phyloP scores from a whole-genome alignment of 352 stramenopile species.

The Thraustotheca clavata region DNA sequence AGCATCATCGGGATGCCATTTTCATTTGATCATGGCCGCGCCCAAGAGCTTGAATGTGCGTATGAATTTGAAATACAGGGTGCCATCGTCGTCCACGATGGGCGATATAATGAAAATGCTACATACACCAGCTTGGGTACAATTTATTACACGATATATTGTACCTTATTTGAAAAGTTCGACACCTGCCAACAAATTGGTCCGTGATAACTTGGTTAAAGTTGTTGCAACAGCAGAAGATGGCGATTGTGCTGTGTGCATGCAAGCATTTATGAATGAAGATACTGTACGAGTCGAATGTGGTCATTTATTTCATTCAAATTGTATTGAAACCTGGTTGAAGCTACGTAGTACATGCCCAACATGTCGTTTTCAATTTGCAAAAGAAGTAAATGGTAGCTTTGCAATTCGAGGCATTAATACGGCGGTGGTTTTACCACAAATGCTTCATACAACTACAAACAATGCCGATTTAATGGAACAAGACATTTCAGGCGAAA shows the following conservation, averaged over 20 bases:
- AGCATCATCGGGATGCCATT: not conserved
- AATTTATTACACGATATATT: conserved; percentile 82
- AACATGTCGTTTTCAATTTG: conserved; percentile 90
- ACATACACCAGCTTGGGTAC: conserved; percentile 68
- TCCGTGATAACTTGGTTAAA: conserved; percentile 37
- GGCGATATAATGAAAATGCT: conserved; percentile 77
- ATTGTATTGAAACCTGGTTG: conserved; percentile 91
- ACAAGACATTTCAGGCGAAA: conserved; percentile 42
- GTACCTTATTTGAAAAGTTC: conserved; percentile 76
- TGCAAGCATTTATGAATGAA: conserved; percentile 68
- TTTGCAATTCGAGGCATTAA: conserved; percentile 76
- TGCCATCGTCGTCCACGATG: conserved; percentile 45
- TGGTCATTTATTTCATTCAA: conserved; percentile 88
- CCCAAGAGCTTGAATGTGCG: conserved; percentile 23
- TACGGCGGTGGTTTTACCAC: conserved; percentile 53
- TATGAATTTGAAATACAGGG: conserved; percentile 78
- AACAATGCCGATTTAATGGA: conserved; percentile 52
- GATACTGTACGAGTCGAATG: conserved; percentile 81
- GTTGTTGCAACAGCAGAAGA: conserved; percentile 16
- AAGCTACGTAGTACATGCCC: conserved; percentile 89
- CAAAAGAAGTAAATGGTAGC: conserved; percentile 65
- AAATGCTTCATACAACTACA: conserved; percentile 43
- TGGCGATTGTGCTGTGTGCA: conserved; percentile 85
- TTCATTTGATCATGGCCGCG: not conserved
- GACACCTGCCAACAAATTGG: conserved; percentile 54